Evolutionary conservation across 2,329 filamentous ascomycete genomes (phyloP).

Genomic region (Lecanicillium sp.): DNA sequence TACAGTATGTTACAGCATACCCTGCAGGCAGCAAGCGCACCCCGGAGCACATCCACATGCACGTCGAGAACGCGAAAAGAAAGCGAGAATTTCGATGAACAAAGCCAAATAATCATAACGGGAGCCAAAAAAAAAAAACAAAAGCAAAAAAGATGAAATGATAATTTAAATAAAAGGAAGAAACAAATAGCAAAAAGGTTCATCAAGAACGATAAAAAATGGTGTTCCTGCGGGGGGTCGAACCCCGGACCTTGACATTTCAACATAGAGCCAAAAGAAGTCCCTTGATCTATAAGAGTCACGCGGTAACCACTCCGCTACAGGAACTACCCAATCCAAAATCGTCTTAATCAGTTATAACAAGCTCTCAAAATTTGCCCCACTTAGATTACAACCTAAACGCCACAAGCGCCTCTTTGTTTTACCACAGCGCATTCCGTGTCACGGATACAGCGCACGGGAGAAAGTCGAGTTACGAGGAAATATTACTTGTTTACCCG

Average conservation of each 20-base stretch:
- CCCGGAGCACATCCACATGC: no score
- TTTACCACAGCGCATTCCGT: background rate
- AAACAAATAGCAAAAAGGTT: conserved; percentile 1
- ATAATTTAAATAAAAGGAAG: background rate
- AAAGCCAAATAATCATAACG: no score
- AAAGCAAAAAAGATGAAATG: background rate
- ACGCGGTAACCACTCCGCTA: conserved; percentile 27
- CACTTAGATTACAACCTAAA: conserved; percentile 8
- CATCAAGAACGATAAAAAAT: background rate
- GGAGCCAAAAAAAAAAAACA: background rate
- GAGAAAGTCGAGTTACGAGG: no score
- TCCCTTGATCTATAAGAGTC: conserved; percentile 23
- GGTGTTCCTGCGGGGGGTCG: conserved; percentile 24
- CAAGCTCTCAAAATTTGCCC: background rate
- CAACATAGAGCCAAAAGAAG: conserved; percentile 19
- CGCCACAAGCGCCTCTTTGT: conserved; percentile 6
- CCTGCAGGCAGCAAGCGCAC: background rate
- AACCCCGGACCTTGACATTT: conserved; percentile 25
- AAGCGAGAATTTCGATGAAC: no score
- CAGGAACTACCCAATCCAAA: conserved; percentile 18
- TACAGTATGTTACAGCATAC: no score
- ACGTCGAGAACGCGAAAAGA: no score
- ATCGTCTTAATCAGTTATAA: conserved; percentile 6
- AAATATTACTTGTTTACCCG: no score
- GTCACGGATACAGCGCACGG: no score